phyloP scores from a whole-genome alignment of 495 filamentous ascomycete genomes.

The Chaetomium tenue region DNA sequence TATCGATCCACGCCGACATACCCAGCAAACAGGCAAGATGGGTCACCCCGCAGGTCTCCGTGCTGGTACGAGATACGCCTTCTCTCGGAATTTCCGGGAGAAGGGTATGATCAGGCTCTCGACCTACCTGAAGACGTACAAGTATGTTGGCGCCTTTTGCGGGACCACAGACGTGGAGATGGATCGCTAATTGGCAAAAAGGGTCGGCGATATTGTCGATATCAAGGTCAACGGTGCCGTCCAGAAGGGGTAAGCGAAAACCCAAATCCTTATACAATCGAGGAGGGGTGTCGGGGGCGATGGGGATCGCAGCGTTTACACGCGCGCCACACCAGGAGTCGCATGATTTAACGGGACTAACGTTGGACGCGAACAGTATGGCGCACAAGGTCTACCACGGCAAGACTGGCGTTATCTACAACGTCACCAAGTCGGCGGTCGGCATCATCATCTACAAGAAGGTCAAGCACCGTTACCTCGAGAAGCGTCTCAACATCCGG shows the following conservation, averaged over 20 bases:
- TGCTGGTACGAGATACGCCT: slow-evolving; percentile 94
- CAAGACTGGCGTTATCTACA: slow-evolving; percentile 97
- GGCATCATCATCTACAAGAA: slow-evolving; percentile 99
- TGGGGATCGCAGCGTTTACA: neutral
- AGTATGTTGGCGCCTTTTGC: slow-evolving; percentile 49
- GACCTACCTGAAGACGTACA: slow-evolving; percentile 90
- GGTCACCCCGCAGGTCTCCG: slow-evolving; percentile 95
- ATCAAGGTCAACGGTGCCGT: slow-evolving; percentile 96
- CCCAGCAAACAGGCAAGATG: slow-evolving; percentile 59
- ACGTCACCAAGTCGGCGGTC: slow-evolving; percentile 92
- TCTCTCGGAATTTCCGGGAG: slow-evolving; percentile 89
- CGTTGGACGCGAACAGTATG: slow-evolving; percentile 62
- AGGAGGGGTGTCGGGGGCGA: neutral
- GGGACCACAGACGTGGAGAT: neutral
- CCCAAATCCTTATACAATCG: neutral
- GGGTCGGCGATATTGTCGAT: slow-evolving; percentile 96
- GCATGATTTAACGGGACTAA: slow-evolving; percentile 22
- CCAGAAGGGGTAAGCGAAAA: slow-evolving; percentile 70
- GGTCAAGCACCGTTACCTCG: slow-evolving; percentile 95
- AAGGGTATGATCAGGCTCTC: slow-evolving; percentile 85
- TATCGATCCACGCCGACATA: slow-evolving; percentile 40
- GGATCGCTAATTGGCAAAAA: slow-evolving; percentile 44
- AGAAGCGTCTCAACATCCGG: slow-evolving; percentile 99
- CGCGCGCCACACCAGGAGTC: neutral
- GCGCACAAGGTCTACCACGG: slow-evolving; percentile 99